These are phyloP conservation scores for Dictyostelium brefeldianum DNA, from an alignment of 78 protist species.

Conservation along the genomic window DNA sequence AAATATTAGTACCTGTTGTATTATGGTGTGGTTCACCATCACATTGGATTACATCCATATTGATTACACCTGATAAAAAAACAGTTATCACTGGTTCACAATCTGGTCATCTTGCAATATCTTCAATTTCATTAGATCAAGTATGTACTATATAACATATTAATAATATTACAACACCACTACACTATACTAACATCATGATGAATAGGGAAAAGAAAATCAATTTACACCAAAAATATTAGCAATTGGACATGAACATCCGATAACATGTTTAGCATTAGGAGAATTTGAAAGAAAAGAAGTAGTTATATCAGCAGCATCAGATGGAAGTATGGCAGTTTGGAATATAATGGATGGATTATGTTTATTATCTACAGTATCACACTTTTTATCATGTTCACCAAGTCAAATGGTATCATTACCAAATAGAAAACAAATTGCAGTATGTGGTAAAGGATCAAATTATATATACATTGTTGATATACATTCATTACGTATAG, in stretches of 20 bases:
- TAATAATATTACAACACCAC: no score
- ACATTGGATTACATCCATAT: slow-evolving; percentile 66
- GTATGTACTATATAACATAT: not conserved
- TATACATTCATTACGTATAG: slow-evolving; percentile 33
- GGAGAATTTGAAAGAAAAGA: slow-evolving; percentile 67
- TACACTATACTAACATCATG: not conserved
- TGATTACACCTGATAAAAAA: slow-evolving; percentile 65
- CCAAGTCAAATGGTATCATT: slow-evolving; percentile 60
- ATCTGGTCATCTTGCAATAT: slow-evolving; percentile 51
- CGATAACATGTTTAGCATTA: slow-evolving; percentile 69
- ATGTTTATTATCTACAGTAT: slow-evolving; percentile 49
- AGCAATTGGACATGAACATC: slow-evolving; percentile 41
- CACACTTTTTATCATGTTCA: slow-evolving; percentile 53
- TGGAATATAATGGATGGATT: slow-evolving; percentile 70
- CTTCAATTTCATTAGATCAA: slow-evolving; percentile 61
- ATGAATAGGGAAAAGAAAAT: slow-evolving; percentile 47
- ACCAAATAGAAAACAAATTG: slow-evolving; percentile 59
- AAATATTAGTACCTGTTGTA: slow-evolving; percentile 69
- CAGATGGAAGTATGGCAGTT: slow-evolving; percentile 66
- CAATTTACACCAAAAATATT: slow-evolving; percentile 56
- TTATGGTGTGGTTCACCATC: slow-evolving; percentile 81
- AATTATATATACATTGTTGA: slow-evolving; percentile 66
- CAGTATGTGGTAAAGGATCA: slow-evolving; percentile 76
- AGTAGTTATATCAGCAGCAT: slow-evolving; percentile 15
- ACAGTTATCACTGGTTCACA: slow-evolving; percentile 72